Evolutionary conservation across 129 eudicot species (phyloP).

Genomic region (Centrapalus pauciflorus): DNA sequence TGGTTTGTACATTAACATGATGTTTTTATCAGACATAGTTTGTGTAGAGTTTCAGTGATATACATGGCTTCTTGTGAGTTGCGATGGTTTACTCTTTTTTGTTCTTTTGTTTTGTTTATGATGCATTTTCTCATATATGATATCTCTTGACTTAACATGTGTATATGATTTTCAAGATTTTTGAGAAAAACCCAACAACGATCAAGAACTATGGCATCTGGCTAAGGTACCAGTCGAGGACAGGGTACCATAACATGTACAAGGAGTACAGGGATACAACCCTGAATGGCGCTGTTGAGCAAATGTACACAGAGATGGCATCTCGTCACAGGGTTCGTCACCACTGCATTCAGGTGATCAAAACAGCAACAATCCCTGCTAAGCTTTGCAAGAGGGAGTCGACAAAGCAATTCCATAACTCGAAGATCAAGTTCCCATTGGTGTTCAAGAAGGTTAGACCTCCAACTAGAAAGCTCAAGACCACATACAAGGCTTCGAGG

Average conservation of each 20-base stretch:
- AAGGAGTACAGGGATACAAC: constrained; percentile 95
- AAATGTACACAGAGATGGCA: constrained; percentile 98
- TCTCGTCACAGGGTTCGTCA: constrained; percentile 88
- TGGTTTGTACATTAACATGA: too few species aligned
- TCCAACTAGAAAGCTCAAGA: constrained; percentile 85
- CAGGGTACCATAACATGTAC: constrained; percentile 96
- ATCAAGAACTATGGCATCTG: constrained; percentile 93
- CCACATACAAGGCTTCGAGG: constrained; percentile 91
- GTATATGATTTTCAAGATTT: constrained; percentile 63
- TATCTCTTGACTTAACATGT: too few species aligned
- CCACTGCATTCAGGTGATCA: constrained; percentile 89
- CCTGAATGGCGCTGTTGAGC: constrained; percentile 72
- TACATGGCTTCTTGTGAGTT: too few species aligned
- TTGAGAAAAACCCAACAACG: constrained; percentile 79
- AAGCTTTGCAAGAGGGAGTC: constrained; percentile 97
- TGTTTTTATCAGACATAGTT: too few species aligned
- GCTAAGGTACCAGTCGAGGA: constrained; percentile 87
- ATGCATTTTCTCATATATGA: too few species aligned
- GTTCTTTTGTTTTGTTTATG: too few species aligned
- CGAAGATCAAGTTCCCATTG: constrained; percentile 84
- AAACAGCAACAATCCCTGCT: constrained; percentile 89
- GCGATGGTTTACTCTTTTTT: too few species aligned
- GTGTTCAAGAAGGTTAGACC: constrained; percentile 89
- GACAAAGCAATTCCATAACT: constrained; percentile 81
- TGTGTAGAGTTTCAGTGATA: too few species aligned